Conservation (phyloP, 768 basidiomycete genomes). For the Kockovaella imperatae region DNA sequence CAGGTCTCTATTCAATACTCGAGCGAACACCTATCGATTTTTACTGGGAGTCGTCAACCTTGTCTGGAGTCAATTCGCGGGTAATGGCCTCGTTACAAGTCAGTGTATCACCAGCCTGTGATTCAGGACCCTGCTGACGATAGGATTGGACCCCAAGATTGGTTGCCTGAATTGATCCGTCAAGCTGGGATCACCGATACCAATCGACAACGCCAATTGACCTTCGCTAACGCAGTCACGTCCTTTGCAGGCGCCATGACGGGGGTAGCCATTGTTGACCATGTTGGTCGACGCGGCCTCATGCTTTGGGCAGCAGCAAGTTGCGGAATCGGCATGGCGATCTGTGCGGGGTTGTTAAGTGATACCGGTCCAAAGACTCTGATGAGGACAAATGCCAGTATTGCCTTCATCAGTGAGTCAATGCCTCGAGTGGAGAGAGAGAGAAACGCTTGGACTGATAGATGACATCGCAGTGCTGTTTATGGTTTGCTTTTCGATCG, state of each 20-base stretch:
- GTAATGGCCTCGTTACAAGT: conserved; percentile 50
- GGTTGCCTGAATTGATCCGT: conserved; percentile 31
- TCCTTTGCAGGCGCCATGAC: conserved; percentile 48
- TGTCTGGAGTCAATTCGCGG: conserved; percentile 47
- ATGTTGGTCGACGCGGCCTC: conserved; percentile 51
- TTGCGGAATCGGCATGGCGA: conserved; percentile 49
- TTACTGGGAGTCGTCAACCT: conserved; percentile 53
- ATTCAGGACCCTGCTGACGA: neutral
- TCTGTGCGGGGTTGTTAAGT: conserved; percentile 51
- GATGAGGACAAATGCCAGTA: conserved; percentile 51
- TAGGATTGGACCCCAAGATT: conserved; percentile 27
- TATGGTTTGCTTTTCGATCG: conserved; percentile 50
- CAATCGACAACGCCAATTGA: conserved; percentile 47
- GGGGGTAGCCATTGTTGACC: conserved; percentile 49
- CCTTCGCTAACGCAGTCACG: conserved; percentile 54
- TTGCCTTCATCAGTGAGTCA: conserved; percentile 49
- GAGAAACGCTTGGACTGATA: neutral
- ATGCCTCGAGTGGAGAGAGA: neutral
- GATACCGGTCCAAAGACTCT: conserved; percentile 39
- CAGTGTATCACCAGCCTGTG: neutral
- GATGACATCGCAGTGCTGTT: conserved; percentile 11
- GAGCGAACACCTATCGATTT: conserved; percentile 51
- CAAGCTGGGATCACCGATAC: conserved; percentile 44
- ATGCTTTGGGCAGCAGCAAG: conserved; percentile 47
- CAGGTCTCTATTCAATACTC: conserved; percentile 51